These are phyloP conservation scores for Fusarium metavorans DNA, from an alignment of 2,329 filamentous ascomycete genomes.

Conservation along the genomic window DNA sequence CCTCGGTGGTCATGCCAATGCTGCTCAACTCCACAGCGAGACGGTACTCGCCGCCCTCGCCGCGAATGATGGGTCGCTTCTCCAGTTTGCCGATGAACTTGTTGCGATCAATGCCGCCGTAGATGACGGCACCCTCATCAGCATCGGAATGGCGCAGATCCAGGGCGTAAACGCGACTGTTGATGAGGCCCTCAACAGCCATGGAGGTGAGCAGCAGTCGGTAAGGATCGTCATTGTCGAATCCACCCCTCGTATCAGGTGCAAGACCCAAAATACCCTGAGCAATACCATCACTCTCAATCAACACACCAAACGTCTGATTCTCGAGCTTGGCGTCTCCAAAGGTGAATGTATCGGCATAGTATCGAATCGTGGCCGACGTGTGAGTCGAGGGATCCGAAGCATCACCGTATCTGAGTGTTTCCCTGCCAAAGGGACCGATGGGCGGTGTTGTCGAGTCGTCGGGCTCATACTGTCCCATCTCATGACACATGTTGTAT, in stretches of 20 bases:
- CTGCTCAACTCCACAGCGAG: conserved; percentile 51
- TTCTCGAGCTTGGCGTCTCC: conserved; percentile 55
- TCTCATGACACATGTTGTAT: conserved; percentile 52
- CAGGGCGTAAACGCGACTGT: conserved; percentile 63
- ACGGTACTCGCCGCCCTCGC: conserved; percentile 50
- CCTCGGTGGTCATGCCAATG: conserved; percentile 48
- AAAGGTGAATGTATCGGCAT: conserved; percentile 59
- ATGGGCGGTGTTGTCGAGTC: conserved; percentile 54
- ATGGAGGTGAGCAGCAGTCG: conserved; percentile 66
- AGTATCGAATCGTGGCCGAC: conserved; percentile 58
- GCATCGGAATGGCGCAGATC: conserved; percentile 60
- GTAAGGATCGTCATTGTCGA: conserved; percentile 57
- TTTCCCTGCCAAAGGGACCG: conserved; percentile 53
- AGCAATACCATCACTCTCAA: conserved; percentile 59
- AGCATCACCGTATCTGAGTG: conserved; percentile 56
- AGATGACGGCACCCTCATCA: conserved; percentile 62
- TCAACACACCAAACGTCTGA: conserved; percentile 65
- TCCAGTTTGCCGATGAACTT: conserved; percentile 63
- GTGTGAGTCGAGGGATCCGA: conserved; percentile 52
- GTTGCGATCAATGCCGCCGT: conserved; percentile 64
- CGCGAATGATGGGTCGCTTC: conserved; percentile 57
- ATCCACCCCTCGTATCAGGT: conserved; percentile 55
- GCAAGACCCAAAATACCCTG: conserved; percentile 66
- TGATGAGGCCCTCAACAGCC: conserved; percentile 59
- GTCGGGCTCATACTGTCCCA: conserved; percentile 59